Base-by-base conservation (phyloP, 345 rosid species). In the Syzygium jambos region DNA sequence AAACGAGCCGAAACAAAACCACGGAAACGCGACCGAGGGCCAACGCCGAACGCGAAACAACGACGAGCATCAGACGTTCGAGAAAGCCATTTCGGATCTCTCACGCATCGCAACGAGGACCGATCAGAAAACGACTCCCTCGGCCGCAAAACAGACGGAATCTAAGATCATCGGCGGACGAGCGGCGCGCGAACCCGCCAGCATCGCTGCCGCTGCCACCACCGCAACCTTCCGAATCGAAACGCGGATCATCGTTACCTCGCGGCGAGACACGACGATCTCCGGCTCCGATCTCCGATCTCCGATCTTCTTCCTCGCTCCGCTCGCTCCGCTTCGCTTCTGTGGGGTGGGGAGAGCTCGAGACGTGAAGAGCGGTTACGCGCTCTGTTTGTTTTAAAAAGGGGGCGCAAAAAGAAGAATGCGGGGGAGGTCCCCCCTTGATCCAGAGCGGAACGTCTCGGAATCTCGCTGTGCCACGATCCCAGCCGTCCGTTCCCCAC, bases 321-420 rank as follows among this genome's bases (percentile, higher is more conserved):
- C 11, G 15, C 5, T 13, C 46, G 46, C 46, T 43, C 19, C 27
- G 59, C 59, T 55, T 55, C 59, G 8, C 56, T 53, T 53, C 56
- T 6, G 46, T 43, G n/a, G 63, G 49, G 46, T 43, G n/a, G 63
- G 49, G 82, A 19, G 82, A 73, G 82, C 82, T 38, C 1, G 49
- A 38, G 82, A 73, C 49, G 49, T 73, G 82, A 38, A 11, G 49
- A 73, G 82, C 82, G 82, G 82, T 87, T 87, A 85, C 94, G 92
- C 94, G 93, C 94, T 89, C 90, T 88, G 86, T 88, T 55, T 63
- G 88, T 90, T 92, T 91, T 68, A 87, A 94, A 92, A 87, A 51
- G 90, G 54, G 77, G 51, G 77, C 38, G 80, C 80, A 78, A 86
- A 38, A 85, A 51, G 89, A 89, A 41, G 43, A 2, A 34, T n/a